Base-by-base conservation (phyloP, 1,139 yeast species). In the Yamadazyma songkhlaensis region DNA sequence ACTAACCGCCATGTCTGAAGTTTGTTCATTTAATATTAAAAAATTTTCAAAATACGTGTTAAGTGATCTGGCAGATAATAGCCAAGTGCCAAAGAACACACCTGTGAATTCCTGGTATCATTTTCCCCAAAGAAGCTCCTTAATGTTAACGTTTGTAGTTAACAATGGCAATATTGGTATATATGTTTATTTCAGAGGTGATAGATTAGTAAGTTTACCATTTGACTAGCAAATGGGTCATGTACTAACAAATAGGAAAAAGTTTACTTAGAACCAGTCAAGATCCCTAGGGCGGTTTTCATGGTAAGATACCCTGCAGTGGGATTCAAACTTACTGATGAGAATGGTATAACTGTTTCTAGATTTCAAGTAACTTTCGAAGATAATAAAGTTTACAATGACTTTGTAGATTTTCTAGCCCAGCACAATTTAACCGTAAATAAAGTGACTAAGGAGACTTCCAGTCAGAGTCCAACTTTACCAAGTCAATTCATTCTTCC, bases 351-450 rank as follows among this genome's bases (percentile, higher is more conserved):
- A 25, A 35, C 38, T 1, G n/a, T 39, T 9, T 43, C 41, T 25
- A n/a, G 52, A 25, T 48, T 46, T 34, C 52, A 48, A 38, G 15
- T 48, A 3, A 41, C 41, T 1, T 48, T 48, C 34, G 31, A 29
- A 4, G 29, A 30, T 4, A 7, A 6, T 5, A 6, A 6, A 1
- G 26, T 25, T 8, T 17, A 17, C 20, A 6, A 17, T 17, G 6
- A 17, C 6, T 6, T 17, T 6, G 6, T 17, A 17, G 20, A 17
- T 4, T 17, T 17, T 6, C 6, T 17, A 17, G 20, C 4, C 6
- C 6, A 17, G 20, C 20, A 17, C 20, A 17, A 17, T 6, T 17
- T 17, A 6, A 17, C 6, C 20, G 20, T 17, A 4, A 17, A 13
- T 13, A 20, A 26, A 9, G 29, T 26, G 2, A 20, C 29, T 6